Conservation (phyloP, 352 stramenopile species). For the Phytophthora multivora region DNA sequence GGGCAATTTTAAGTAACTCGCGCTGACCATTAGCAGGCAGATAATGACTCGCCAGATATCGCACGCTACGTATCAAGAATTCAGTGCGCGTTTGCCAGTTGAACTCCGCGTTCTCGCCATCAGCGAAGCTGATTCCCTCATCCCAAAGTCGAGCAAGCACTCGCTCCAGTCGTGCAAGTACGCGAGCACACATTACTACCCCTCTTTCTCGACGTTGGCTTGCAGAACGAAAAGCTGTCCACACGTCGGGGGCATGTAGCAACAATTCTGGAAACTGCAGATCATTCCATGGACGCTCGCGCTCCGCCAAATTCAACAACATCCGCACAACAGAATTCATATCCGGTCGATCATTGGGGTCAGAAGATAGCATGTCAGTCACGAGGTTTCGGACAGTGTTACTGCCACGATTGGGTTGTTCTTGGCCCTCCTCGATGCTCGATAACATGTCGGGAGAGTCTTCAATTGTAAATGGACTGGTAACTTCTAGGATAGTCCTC, state of each 20-base stretch:
- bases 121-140: slow-evolving; percentile 24
- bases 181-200: slow-evolving; percentile 29
- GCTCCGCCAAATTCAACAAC: slow-evolving; percentile 26
- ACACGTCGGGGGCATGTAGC: slow-evolving; percentile 35
- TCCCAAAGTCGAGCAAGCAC: slow-evolving; percentile 36
- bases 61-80: slow-evolving; percentile 35
- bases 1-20: slow-evolving; percentile 30
- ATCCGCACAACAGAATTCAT: slow-evolving; percentile 27
- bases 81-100: slow-evolving; percentile 43
- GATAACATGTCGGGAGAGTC: not conserved
- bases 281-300: slow-evolving; percentile 31
- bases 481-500: slow-evolving; percentile 9
- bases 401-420: slow-evolving; percentile 2
- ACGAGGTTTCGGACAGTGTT: slow-evolving; percentile 10
- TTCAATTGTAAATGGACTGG: slow-evolving; percentile 2
- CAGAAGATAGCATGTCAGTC: slow-evolving; percentile 12
- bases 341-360: slow-evolving; percentile 10
- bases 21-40: slow-evolving; percentile 15
- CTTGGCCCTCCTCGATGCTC: slow-evolving; percentile 6
- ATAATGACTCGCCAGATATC: slow-evolving; percentile 28
- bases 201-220: slow-evolving; percentile 24
- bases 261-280: slow-evolving; percentile 35
- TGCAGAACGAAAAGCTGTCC: slow-evolving; percentile 32
- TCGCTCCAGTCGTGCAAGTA: slow-evolving; percentile 29
- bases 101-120: slow-evolving; percentile 21